phyloP scores from a whole-genome alignment of 169 alveolate species.

The Plasmodium gonderi region DNA sequence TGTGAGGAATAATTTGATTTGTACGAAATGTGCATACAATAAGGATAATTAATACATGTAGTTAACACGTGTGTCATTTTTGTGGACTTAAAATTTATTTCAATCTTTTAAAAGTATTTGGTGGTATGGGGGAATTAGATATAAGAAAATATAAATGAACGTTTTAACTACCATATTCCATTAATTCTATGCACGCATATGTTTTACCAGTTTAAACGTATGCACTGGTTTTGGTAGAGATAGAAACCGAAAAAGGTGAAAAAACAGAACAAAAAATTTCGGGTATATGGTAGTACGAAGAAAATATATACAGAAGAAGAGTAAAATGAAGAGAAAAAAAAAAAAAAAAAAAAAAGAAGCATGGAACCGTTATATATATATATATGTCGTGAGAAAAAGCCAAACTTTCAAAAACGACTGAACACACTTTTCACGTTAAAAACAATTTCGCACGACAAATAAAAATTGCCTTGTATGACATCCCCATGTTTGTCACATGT shows the following conservation, averaged over 20 bases:
- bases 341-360: not conserved
- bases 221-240: not conserved
- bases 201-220: not conserved
- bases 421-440: not conserved
- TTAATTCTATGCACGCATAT: not conserved
- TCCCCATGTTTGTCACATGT: not conserved
- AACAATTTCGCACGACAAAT: not conserved
- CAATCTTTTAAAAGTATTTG: not conserved
- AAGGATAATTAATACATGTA: too few relatives aligned
- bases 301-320: slow-evolving; percentile 6
- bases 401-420: not conserved
- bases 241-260: too few relatives aligned
- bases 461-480: not conserved
- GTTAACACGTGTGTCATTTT: too few relatives aligned
- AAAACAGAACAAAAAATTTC: too few relatives aligned
- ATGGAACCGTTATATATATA: not conserved
- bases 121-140: not conserved
- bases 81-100: not conserved
- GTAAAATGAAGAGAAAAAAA: not conserved
- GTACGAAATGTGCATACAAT: too few relatives aligned
- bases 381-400: not conserved
- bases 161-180: not conserved
- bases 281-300: not conserved
- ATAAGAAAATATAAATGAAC: not conserved
- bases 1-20: too few relatives aligned